A percentile compares a stretch with the other conserved stretches of the same genome.
Evolutionary conservation across 768 basidiomycete genomes (phyloP).

Genomic region (Naganishia randhawae): DNA sequence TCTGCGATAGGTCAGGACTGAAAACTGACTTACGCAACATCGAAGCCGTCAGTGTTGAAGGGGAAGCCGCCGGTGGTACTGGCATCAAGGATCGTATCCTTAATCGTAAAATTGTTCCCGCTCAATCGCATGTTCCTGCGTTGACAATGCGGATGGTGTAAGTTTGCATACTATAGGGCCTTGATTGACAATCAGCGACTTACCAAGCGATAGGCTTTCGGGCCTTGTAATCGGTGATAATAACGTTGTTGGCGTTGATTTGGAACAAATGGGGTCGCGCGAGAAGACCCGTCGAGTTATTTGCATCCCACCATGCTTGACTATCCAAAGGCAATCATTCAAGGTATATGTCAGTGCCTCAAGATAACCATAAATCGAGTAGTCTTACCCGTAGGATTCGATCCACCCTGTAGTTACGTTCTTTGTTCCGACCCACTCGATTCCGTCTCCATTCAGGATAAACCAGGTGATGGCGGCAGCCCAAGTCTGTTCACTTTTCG

Average conservation of each 20-base stretch:
- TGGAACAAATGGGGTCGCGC: constrained; percentile 56
- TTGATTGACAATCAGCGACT: constrained; percentile 6
- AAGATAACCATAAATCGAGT: neutral
- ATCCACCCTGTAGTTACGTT: constrained; percentile 54
- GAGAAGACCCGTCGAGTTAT: constrained; percentile 51
- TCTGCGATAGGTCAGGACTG: neutral
- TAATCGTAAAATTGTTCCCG: constrained; percentile 40
- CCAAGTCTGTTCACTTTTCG: constrained; percentile 7
- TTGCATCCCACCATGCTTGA: constrained; percentile 58
- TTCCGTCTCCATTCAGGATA: constrained; percentile 54
- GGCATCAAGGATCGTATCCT: constrained; percentile 38
- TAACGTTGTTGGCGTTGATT: constrained; percentile 56
- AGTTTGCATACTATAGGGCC: neutral
- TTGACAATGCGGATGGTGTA: neutral
- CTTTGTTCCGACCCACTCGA: constrained; percentile 53
- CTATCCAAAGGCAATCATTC: constrained; percentile 49
- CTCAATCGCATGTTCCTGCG: constrained; percentile 42
- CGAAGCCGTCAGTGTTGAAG: constrained; percentile 44
- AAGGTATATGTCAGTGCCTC: neutral
- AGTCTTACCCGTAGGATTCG: constrained; percentile 18
- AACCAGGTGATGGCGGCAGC: constrained; percentile 52
- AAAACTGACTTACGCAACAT: constrained; percentile 29
- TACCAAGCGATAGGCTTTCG: constrained; percentile 58
- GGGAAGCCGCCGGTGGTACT: constrained; percentile 34
- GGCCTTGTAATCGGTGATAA: constrained; percentile 52